Evolutionary conservation across 768 basidiomycete genomes (phyloP).

Genomic region (Boletus pseudo-olivaceus): DNA sequence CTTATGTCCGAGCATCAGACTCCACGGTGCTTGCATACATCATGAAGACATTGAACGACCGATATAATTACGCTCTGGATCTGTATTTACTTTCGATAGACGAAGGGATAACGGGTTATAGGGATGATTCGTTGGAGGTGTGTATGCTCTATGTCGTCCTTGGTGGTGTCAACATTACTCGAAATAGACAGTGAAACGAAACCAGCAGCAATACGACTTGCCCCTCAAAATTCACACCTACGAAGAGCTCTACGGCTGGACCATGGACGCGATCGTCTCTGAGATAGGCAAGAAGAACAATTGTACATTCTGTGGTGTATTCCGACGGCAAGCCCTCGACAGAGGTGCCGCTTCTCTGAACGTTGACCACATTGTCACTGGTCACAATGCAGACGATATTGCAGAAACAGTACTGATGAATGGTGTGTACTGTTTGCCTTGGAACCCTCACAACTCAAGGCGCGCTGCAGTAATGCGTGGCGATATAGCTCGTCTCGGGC

Average conservation of each 20-base stretch:
- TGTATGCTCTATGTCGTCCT: constrained; percentile 5
- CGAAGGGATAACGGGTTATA: constrained; percentile 97
- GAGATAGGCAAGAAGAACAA: constrained; percentile 97
- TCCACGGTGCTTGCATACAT: constrained; percentile 97
- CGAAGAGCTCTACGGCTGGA: constrained; percentile 97
- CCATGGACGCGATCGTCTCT: constrained; percentile 96
- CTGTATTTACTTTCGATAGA: constrained; percentile 94
- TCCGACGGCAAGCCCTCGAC: constrained; percentile 93
- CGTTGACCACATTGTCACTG: constrained; percentile 97
- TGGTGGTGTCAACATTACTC: constrained; percentile 2
- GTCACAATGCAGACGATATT: constrained; percentile 98
- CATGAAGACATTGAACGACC: constrained; percentile 92
- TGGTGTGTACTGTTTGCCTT: constrained; percentile 49
- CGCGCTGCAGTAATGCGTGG: constrained; percentile 85
- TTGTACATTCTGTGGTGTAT: constrained; percentile 99
- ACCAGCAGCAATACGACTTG: constrained; percentile 92
- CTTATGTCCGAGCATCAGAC: constrained; percentile 46
- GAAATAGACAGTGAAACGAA: constrained; percentile 90
- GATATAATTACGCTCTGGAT: constrained; percentile 89
- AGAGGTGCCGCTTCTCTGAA: constrained; percentile 83
- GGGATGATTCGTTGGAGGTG: constrained; percentile 96
- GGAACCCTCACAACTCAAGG: not conserved
- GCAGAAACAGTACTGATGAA: constrained; percentile 99
- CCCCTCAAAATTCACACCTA: constrained; percentile 96
- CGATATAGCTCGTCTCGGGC: constrained; percentile 89